These are phyloP conservation scores for Clitoria ternatea DNA, from an alignment of 306 rosid genomes.

Conservation along the genomic window DNA sequence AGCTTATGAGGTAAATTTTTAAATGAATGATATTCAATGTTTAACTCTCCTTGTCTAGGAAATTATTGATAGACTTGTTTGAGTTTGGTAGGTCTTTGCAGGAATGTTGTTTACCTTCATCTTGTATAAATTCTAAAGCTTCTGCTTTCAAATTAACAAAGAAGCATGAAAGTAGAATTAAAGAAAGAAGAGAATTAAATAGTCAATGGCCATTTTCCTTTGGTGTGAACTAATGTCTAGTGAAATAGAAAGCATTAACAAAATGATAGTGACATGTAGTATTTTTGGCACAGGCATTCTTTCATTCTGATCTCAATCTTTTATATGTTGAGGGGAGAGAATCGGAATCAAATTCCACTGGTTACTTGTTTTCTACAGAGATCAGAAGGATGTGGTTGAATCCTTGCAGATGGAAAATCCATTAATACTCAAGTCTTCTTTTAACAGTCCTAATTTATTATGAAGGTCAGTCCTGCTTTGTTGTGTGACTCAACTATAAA, in stretches of 20 bases:
- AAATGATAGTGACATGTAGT: too few species aligned
- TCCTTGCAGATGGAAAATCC: conserved; percentile 78
- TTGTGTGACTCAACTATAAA: not conserved
- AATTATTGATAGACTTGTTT: conserved; percentile 17
- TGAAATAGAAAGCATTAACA: too few species aligned
- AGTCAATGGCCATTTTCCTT: too few species aligned
- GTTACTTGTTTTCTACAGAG: conserved; percentile 49
- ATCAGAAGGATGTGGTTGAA: conserved; percentile 81
- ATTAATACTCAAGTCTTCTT: conserved; percentile 71
- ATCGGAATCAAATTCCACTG: conserved; percentile 12
- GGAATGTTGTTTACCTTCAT: too few species aligned
- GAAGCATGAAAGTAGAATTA: too few species aligned
- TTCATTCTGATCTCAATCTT: not conserved
- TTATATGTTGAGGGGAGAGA: not conserved
- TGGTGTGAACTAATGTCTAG: too few species aligned
- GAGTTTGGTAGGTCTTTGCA: conserved; percentile 68
- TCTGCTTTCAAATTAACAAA: too few species aligned
- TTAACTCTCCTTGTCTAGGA: not conserved
- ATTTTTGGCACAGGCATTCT: conserved; percentile 11
- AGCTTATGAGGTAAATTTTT: not conserved
- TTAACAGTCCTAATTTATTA: conserved; percentile 87
- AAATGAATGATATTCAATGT: not conserved
- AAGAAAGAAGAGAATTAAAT: too few species aligned
- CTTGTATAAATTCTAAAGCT: too few species aligned
- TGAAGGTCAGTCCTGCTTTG: conserved; percentile 67